Base-by-base conservation (phyloP, 441 rosid genomes). In the Bruguiera hainesii region DNA sequence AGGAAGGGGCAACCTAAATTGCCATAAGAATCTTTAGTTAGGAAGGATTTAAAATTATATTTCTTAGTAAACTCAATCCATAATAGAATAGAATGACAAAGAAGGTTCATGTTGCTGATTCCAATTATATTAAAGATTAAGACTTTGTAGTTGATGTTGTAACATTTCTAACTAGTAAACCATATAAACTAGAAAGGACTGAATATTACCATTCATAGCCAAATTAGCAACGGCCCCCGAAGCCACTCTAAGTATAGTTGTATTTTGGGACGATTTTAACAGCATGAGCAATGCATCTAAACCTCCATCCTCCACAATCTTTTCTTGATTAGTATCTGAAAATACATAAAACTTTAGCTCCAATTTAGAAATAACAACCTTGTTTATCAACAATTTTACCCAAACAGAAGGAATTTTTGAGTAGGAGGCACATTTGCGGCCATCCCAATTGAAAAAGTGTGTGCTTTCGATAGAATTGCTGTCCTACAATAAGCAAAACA, bases 201-300 rank as follows among this genome's bases (percentile, higher is more conserved):
- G 20, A 55, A 35, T 52, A 75, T 72, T 78, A 93, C 98, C 97
- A 37, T 90, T 93, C 98, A 93, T 90, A 63, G 98, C 96, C 75
- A 93, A 82, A 81, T 93, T 90, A 57, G 98, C 98, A 59, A 93
- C 81, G 66, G 98, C 97, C 52, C 98, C 97, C 46, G 96, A 87
- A 73, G 97, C 96, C 78, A 90, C 98, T 82, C 96, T 80, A 64
- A 90, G 93, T 64, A 90, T 84, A 50, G 96, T 89, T 61, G 90
- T 65, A 66, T 85, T 89, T 58, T 84, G 81, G 61, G 96, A 90
- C 53, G 90, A 81, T 71, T 75, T 84, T 69, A 91, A 68, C 76
- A 93, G 81, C 76, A 70, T 76, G 65, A 90, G 93, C 74, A 93
- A 75, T 51, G 95, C 95, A 79, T 89, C 93, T 73, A 93, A 83